These are phyloP conservation scores for Leccinum fibrillosum DNA, from an alignment of 768 basidiomycete species.

Conservation along the genomic window DNA sequence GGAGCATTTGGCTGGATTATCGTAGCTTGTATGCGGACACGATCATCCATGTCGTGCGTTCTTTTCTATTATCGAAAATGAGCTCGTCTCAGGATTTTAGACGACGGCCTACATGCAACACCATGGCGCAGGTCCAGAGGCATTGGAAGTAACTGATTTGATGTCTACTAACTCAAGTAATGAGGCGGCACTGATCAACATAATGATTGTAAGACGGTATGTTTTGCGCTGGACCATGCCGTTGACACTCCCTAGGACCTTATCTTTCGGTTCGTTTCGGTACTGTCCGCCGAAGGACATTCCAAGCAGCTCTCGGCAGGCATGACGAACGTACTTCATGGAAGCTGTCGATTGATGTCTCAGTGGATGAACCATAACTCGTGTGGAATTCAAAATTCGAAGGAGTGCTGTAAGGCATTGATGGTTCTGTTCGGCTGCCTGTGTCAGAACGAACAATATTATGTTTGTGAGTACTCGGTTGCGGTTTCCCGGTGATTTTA, in stretches of 20 bases:
- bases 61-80: background rate
- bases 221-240: background rate
- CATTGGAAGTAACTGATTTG: slow-evolving; percentile 1
- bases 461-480: slow-evolving; percentile 13
- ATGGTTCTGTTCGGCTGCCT: slow-evolving; percentile 24
- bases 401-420: slow-evolving; percentile 29
- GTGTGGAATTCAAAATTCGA: slow-evolving; percentile 26
- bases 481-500: background rate
- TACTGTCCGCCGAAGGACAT: slow-evolving; percentile 14
- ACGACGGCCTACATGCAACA: slow-evolving; percentile 54
- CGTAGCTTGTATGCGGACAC: slow-evolving; percentile 47
- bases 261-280: slow-evolving; percentile 21
- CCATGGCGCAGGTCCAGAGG: slow-evolving; percentile 13
- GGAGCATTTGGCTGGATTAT: slow-evolving; percentile 59
- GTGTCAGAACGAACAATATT: slow-evolving; percentile 19
- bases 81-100: slow-evolving; percentile 30
- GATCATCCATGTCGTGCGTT: slow-evolving; percentile 47
- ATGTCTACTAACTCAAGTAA: background rate
- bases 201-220: slow-evolving; percentile 26
- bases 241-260: slow-evolving; percentile 18
- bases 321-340: slow-evolving; percentile 17
- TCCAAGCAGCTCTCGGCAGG: slow-evolving; percentile 15
- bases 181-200: slow-evolving; percentile 16
- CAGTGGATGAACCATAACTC: slow-evolving; percentile 23
- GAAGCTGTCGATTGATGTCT: slow-evolving; percentile 17